Base-by-base conservation (phyloP, 768 basidiomycete genomes). In the Mrakia hoshinonis region DNA sequence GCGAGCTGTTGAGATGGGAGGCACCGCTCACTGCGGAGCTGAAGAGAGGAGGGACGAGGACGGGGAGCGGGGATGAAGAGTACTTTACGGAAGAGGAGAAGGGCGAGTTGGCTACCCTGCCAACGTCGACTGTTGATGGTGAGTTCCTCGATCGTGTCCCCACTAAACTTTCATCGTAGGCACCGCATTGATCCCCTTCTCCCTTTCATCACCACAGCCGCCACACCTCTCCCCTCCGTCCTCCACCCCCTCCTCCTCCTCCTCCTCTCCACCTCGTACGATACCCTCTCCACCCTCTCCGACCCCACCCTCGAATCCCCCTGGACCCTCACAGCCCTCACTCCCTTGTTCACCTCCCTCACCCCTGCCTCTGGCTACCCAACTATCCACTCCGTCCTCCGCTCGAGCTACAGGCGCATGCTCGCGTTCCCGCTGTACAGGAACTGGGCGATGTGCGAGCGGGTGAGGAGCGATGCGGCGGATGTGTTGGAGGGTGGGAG, bases 221-320 rank as follows among this genome's bases (percentile, higher is more conserved):
- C 24, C 11, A 51, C 73, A 10, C 86, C 91, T 78, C 85, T 83
- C 29, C 85, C 84, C 72, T 78, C 82, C 43, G 82, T 91, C 36
- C 89, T 91, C 78, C 81, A 89, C 67, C 87, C 86, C 0, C 82
- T 92, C 43, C 77, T 87, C 69, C 85, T 87, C 7, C 76, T 93
- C 11, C 83, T 93, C 24, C 91, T 91, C 79, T 83, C 89, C n/a
- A 87, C 88, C 76, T 84, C 86, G 5, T 93, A 93, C 77, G 91
- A 93, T 73, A 82, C 84, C 63, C 86, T 90, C 49, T 90, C 87
- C 5, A 90, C 87, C 0, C 86, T 87, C 73, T 82, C 83, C 61
- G 91, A 93, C 73, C 85, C 90, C n/a, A 91, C 89, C 3, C 84
- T 89, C 9, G 91, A 93, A 79, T 92, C 91, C 77, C 87, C 89